Percentiles rank a stretch among this genome's conserved stretches.
Conservation (phyloP, 257 asterid species). For the Phtheirospermum japonicum region DNA sequence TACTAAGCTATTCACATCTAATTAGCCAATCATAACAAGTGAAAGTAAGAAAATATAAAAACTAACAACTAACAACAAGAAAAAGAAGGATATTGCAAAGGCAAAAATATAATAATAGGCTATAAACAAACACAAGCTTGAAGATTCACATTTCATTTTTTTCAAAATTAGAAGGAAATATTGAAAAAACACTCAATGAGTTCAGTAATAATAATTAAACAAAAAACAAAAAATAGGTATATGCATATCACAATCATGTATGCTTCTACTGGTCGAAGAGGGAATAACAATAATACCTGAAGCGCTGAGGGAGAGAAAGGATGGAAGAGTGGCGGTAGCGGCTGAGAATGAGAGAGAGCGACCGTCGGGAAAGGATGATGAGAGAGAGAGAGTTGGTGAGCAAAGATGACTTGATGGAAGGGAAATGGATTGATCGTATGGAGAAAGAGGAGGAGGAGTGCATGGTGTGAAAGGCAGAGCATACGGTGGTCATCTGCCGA, state of each 20-base stretch:
- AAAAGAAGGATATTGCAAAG: not conserved
- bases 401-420: constrained; percentile 23
- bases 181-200: no score
- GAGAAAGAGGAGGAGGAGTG: constrained; percentile 21
- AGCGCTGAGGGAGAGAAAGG: constrained; percentile 23
- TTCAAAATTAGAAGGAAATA: not conserved
- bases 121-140: constrained; percentile 10
- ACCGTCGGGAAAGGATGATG: constrained; percentile 18
- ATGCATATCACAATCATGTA: not conserved
- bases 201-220: not conserved
- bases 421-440: constrained; percentile 1
- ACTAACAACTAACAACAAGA: not conserved
- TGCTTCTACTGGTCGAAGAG: not conserved
- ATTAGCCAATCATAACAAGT: not conserved
- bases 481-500: constrained; percentile 31
- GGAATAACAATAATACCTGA: constrained; percentile 16
- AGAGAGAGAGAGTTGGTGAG: constrained; percentile 19
- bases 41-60: not conserved
- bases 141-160: not conserved
- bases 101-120: not conserved
- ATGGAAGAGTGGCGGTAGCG: constrained; percentile 35
- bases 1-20: not conserved
- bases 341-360: constrained; percentile 33
- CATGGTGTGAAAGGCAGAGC: constrained; percentile 17
- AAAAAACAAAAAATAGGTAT: not conserved